Base-by-base conservation (phyloP, 768 basidiomycete species). In the Leucosporidium creatinivorum region DNA sequence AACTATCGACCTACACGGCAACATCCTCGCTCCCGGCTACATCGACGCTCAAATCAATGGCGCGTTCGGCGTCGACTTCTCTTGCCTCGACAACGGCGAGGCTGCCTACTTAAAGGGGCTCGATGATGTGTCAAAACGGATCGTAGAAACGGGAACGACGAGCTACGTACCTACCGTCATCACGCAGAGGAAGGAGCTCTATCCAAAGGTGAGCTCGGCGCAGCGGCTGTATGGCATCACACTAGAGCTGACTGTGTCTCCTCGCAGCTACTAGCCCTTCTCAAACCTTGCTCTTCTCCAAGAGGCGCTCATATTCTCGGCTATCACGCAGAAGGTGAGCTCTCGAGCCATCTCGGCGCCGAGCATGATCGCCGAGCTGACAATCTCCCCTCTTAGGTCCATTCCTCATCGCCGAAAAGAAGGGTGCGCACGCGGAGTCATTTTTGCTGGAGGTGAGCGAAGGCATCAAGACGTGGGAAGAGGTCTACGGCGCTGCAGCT, bases 1-100 rank as follows among this genome's bases (percentile, higher is more conserved):
- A 67, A 80, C 83, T 58, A 81, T 93, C 63, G 86, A 93, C 75
- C 79, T 92, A 9, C 82, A 81, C 1, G 89, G 90, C 18, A 86
- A 87, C 77, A 87, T 93, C 72, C 80, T 93, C 47, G 88, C 88
- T 85, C 91, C 91, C 3, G 91, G 91, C 19, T 84, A 87, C 74
- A 83, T 93, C 59, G 92, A 93, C 78, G 85, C 88, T 23, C 92
- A 94, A 75, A 86, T 94, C 69, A 93, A 94, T 71, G 92, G 92
- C 47, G 91, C 86, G 7, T 61, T 81, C 85, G 48, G 80, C 23
- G 26, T 26, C 26, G 58, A 60, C 44, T 60, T 49, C 44, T 60
- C 58, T 18, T 23, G 7, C 44, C 26, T 26, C 44, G 58, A 60
- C 44, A 44, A 48, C 4, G 47, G 44, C 7, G 58, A 60, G 1